These are phyloP conservation scores for Marasmius sp. DNA, from an alignment of 1,284 basidiomycete genomes.

Conservation along the genomic window DNA sequence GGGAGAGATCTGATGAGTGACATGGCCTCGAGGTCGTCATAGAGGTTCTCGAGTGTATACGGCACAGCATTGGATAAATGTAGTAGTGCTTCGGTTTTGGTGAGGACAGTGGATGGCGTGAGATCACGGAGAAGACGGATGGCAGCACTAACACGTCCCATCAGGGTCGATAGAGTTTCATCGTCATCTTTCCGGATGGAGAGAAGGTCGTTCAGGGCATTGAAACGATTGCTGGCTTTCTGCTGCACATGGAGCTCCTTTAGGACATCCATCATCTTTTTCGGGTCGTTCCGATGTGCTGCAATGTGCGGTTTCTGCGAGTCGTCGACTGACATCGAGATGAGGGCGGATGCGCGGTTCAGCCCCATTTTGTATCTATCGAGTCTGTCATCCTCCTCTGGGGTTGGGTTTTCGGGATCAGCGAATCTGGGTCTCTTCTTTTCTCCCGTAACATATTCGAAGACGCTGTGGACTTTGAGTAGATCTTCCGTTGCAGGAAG, in stretches of 20 bases:
- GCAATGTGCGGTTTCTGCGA: constrained; percentile 10
- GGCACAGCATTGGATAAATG: not conserved
- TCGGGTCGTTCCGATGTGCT: constrained; percentile 2
- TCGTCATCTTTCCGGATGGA: constrained; percentile 6
- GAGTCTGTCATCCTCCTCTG: not conserved
- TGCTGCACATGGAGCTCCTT: constrained; percentile 5
- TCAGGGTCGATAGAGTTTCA: constrained; percentile 5
- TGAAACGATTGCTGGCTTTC: constrained; percentile 9
- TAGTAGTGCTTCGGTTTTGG: too few species aligned
- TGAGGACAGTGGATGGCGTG: not conserved
- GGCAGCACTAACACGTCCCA: not conserved
- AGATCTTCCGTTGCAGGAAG: not conserved
- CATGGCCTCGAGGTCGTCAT: constrained; percentile 22
- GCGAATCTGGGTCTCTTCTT: not conserved
- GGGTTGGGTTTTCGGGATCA: not conserved
- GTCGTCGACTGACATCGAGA: not conserved
- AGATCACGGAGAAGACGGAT: not conserved
- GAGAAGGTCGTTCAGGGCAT: constrained; percentile 7
- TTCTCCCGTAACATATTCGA: not conserved
- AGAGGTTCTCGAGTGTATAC: constrained; percentile 14
- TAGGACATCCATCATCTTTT: constrained; percentile 2
- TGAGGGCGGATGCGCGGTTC: not conserved
- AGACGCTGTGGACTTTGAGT: not conserved
- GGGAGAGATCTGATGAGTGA: constrained; percentile 22
- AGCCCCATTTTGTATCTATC: not conserved